Conservation (phyloP, 108 stramenopile species). For the Fragilariopsis cylindrus region DNA sequence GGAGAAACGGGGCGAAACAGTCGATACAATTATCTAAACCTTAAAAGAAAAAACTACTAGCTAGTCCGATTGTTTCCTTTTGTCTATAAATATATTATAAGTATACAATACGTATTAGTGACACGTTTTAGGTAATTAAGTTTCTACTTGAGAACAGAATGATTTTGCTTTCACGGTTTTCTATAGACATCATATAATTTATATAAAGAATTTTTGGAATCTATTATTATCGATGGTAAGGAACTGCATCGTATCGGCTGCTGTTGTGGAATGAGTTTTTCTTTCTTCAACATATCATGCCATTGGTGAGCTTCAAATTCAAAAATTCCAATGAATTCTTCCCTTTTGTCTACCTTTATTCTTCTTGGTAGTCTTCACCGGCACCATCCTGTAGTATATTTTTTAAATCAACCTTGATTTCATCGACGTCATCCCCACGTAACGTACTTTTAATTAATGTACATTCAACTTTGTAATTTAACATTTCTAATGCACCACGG, state of each 20-base stretch:
- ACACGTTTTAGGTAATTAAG: too few relatives aligned
- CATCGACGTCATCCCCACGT: conserved; percentile 89
- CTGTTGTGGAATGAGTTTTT: neutral
- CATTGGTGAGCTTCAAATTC: neutral
- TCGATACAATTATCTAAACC: too few relatives aligned
- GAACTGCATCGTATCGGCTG: neutral
- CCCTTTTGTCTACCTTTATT: conserved; percentile 33
- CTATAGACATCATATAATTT: too few relatives aligned
- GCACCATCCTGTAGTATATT: conserved; percentile 82
- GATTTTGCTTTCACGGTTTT: too few relatives aligned
- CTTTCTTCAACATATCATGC: neutral
- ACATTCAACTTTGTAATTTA: conserved; percentile 85
- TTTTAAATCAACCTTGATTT: conserved; percentile 86
- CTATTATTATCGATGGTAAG: too few relatives aligned
- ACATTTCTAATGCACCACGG: conserved; percentile 92
- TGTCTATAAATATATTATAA: too few relatives aligned
- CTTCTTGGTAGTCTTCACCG: conserved; percentile 86
- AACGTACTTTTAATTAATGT: conserved; percentile 76
- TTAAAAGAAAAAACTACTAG: too few relatives aligned
- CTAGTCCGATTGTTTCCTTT: too few relatives aligned
- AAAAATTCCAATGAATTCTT: neutral
- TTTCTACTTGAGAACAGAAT: too few relatives aligned
- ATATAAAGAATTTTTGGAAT: too few relatives aligned
- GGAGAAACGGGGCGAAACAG: too few relatives aligned
- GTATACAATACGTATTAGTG: too few relatives aligned